Base-by-base conservation (phyloP, 306 rosid species). In the Cicer judaicum region DNA sequence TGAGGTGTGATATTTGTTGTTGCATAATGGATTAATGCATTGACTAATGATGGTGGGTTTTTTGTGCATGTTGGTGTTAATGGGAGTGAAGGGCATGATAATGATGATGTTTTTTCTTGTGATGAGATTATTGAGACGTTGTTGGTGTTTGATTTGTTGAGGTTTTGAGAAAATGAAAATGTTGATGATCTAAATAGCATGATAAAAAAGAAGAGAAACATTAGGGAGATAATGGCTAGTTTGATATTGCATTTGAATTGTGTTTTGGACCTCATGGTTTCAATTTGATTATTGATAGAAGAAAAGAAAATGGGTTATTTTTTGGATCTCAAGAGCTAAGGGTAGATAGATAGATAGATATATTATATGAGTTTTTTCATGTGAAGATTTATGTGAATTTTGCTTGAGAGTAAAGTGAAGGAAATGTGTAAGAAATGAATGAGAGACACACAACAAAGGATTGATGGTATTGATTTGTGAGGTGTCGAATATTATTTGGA, bases 1-100 rank as follows among this genome's bases (percentile, higher is more conserved):
- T 94, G 98, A 1, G 98, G 98, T 72, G 98, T 94, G 41, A 87
- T 55, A 87, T 88, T 92, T 19, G 93, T 84, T 11, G 96, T 88
- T 12, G 86, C 97, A 14, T 94, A 94, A 75, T 94, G 95, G 89
- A 94, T 87, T 7, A 94, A 52, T 24, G 96, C 93, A 18, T 86
- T 85, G 34, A 92, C 86, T 15, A 94, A 24, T 64, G 96, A 90
- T 52, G 88, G 87, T 2, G 96, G 96, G 61, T 83, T 80, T 73
- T 90, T 94, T 52, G 79, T 87, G 89, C 98, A 93, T 49, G 85
- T 77, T 3, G 81, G 77, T 5, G 63, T 69, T 40, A 71, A 57
- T 6, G 88, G 84, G 2, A 18, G 53, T 54, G 87, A 48, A 7
- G 80, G 77, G 56, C 89, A 86, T 59, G 76, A 55, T 50, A 70